phyloP scores from a whole-genome alignment of 257 asterid genomes.

The Solanum megistacrolobum region DNA sequence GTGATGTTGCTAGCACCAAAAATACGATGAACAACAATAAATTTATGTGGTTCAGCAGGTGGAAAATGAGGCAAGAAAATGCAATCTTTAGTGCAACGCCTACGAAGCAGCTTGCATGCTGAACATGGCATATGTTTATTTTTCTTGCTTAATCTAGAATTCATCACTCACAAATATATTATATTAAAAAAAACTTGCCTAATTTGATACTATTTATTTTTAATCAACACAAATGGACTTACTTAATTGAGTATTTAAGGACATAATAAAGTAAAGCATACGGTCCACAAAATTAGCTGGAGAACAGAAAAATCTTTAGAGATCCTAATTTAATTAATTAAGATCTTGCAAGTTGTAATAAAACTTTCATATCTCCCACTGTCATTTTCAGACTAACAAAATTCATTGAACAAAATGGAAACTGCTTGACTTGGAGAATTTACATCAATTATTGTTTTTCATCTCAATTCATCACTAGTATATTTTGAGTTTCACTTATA shows the following conservation, averaged over 20 bases:
- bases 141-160: conserved; percentile 6
- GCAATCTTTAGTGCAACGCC: conserved; percentile 32
- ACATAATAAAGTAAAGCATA: not conserved
- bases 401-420: no score
- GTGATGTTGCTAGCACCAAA: conserved; percentile 46
- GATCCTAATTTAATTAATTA: not conserved
- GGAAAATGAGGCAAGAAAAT: conserved; percentile 35
- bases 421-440: no score
- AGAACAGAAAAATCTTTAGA: not conserved
- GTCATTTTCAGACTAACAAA: no score
- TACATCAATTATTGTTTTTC: no score
- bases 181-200: not conserved
- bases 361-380: no score
- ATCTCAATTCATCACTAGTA: no score
- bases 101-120: conserved; percentile 38
- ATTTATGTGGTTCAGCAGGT: conserved; percentile 22
- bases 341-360: no score
- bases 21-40: conserved; percentile 30
- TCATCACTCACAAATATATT: conserved; percentile 2
- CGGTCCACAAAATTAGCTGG: not conserved
- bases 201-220: not conserved
- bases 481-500: no score
- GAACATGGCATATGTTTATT: conserved; percentile 30
- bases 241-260: not conserved
- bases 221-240: not conserved